Percentiles rank a stretch among this genome's conserved stretches.
Conservation (phyloP, 2,329 filamentous ascomycete genomes). For the Talaromyces sp. region DNA sequence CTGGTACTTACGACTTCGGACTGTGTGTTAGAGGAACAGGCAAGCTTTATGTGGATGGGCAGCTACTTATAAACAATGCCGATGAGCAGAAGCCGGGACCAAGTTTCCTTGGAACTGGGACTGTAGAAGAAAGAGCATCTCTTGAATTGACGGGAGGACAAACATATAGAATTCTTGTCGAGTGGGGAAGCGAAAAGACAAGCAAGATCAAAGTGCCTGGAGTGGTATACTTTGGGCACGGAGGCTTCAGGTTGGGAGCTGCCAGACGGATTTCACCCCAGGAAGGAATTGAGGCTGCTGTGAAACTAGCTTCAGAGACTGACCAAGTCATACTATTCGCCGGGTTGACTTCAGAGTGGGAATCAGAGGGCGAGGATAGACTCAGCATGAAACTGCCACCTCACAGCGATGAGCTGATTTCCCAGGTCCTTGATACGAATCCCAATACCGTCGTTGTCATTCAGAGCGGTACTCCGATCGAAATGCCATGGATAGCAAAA, state of each 20-base stretch:
- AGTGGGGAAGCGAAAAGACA: slow-evolving; percentile 58
- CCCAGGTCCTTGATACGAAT: slow-evolving; percentile 62
- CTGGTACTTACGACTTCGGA: slow-evolving; percentile 60
- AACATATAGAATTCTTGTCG: slow-evolving; percentile 56
- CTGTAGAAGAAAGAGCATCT: slow-evolving; percentile 58
- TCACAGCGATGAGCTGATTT: slow-evolving; percentile 56
- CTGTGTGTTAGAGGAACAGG: slow-evolving; percentile 62
- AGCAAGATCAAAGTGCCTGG: slow-evolving; percentile 51
- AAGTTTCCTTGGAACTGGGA: slow-evolving; percentile 62
- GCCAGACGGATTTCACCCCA: slow-evolving; percentile 56
- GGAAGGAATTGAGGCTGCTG: slow-evolving; percentile 51
- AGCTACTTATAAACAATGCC: slow-evolving; percentile 63
- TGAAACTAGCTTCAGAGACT: slow-evolving; percentile 61
- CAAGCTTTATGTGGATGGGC: slow-evolving; percentile 59
- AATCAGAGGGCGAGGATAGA: slow-evolving; percentile 67
- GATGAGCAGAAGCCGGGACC: slow-evolving; percentile 60
- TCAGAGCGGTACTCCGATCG: slow-evolving; percentile 68
- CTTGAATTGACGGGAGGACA: slow-evolving; percentile 57
- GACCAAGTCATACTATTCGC: slow-evolving; percentile 34
- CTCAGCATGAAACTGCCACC: slow-evolving; percentile 55
- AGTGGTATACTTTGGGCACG: slow-evolving; percentile 53
- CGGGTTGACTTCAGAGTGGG: slow-evolving; percentile 60
- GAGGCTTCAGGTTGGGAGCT: slow-evolving; percentile 60
- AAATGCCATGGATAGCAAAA: slow-evolving; percentile 46
- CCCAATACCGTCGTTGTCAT: slow-evolving; percentile 68